Evolutionary conservation across 2,329 filamentous ascomycete genomes (phyloP).

Genomic region (Claviceps digitariae): DNA sequence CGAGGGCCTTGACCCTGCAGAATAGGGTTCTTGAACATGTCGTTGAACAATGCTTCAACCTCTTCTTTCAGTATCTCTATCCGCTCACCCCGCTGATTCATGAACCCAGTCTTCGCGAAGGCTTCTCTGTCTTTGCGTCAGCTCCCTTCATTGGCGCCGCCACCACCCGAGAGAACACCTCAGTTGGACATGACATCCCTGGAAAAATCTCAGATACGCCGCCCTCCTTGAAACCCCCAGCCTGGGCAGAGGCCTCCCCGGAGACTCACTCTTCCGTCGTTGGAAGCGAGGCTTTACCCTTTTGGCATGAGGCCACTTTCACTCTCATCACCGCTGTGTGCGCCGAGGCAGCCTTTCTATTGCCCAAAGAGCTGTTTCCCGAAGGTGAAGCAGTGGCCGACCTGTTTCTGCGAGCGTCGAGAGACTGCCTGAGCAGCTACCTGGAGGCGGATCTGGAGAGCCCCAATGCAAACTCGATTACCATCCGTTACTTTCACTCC

Average conservation of each 20-base stretch:
- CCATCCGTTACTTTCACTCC: slow-evolving; percentile 31
- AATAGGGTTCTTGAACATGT: slow-evolving; percentile 14
- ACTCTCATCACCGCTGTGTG: slow-evolving; percentile 30
- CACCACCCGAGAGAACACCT: neutral
- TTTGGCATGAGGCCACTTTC: slow-evolving; percentile 24
- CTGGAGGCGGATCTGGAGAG: slow-evolving; percentile 27
- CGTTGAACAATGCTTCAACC: slow-evolving; percentile 21
- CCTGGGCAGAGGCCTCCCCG: slow-evolving; percentile 2
- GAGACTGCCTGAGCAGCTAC: slow-evolving; percentile 23
- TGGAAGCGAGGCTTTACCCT: slow-evolving; percentile 2
- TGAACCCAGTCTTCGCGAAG: slow-evolving; percentile 25
- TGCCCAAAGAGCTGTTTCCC: slow-evolving; percentile 26
- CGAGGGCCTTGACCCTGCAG: slow-evolving; percentile 12
- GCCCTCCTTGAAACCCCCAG: neutral
- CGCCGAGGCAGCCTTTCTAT: slow-evolving; percentile 26
- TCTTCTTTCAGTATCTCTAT: slow-evolving; percentile 30
- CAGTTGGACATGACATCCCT: neutral
- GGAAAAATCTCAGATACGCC: neutral
- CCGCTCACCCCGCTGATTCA: slow-evolving; percentile 28
- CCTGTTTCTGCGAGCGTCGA: slow-evolving; percentile 25
- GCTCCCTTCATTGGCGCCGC: slow-evolving; percentile 6
- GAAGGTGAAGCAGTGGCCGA: slow-evolving; percentile 23
- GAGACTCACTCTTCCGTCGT: neutral
- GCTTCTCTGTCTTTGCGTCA: slow-evolving; percentile 18
- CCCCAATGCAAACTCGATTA: slow-evolving; percentile 28